A percentile compares a stretch with the other conserved stretches of the same genome.
These are phyloP conservation scores for Cardamine occulta DNA, from an alignment of 345 rosid species.

Conservation along the genomic window DNA sequence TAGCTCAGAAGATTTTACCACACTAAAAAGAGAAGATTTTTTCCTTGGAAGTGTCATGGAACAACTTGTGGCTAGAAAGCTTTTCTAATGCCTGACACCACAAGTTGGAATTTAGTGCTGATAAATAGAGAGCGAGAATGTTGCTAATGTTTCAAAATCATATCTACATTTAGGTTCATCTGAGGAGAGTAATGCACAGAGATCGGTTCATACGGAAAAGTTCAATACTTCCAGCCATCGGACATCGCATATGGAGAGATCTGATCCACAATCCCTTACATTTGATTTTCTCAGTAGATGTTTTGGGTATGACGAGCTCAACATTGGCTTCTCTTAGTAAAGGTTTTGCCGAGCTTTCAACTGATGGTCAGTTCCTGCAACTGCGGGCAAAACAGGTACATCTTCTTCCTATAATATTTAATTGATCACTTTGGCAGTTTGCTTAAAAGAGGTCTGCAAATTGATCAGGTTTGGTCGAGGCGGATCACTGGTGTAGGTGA, in stretches of 20 bases:
- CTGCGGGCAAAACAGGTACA: conserved; percentile 91
- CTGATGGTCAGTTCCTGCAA: conserved; percentile 94
- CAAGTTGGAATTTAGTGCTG: conserved; percentile 12
- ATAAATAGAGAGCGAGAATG: conserved; percentile 22
- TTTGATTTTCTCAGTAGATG: conserved; percentile 90
- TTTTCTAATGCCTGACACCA: conserved; percentile 26
- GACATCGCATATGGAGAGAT: conserved; percentile 93
- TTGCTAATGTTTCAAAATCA: conserved; percentile 31
- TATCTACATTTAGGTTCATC: conserved; percentile 66
- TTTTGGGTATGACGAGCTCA: conserved; percentile 98
- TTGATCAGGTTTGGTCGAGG: conserved; percentile 83
- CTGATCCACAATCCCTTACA: conserved; percentile 96
- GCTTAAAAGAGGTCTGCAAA: conserved; percentile 33
- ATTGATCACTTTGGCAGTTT: conserved; percentile 21
- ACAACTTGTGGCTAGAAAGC: conserved; percentile 29
- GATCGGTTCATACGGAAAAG: conserved; percentile 95
- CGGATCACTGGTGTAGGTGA: conserved; percentile 96
- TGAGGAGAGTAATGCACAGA: conserved; percentile 91
- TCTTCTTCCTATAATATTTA: conserved; percentile 6
- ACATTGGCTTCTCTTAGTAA: conserved; percentile 94
- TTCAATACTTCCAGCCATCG: conserved; percentile 81
- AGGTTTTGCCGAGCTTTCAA: conserved; percentile 98
- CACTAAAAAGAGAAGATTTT: neutral
- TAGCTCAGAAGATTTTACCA: conserved; percentile 20
- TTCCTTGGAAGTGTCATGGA: conserved; percentile 25